Evolutionary conservation across 1,284 basidiomycete species (phyloP), one percentile per base, ranked within the genome.

Genomic region (Agroathelia rolfsii): DNA sequence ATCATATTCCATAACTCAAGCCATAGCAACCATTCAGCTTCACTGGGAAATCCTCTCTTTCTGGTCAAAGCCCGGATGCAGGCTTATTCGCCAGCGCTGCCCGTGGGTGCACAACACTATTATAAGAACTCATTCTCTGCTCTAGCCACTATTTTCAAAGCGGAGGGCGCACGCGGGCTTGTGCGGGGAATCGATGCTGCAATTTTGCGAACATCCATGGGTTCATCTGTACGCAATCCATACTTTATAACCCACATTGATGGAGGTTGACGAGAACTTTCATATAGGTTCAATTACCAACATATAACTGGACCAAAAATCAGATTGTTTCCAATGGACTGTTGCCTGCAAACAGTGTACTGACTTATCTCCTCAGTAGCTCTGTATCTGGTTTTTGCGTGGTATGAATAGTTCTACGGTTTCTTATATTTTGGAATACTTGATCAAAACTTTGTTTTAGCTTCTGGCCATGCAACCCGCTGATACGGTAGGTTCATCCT

Each of bases 21-120:
- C 9, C 21, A 23, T 26, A 36, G 15, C 37, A 24, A 22, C 41
- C 13, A 36, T 17, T 9, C 41, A 87, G 92, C 92, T 0, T 72
- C 79, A 23, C 61, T 95, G 21, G 94, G 94, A 30, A 97, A 94
- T 48, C 94, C 95, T 0, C 64, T 98, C 11, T 98, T 95, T 62
- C 65, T 98, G 32, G 78, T 98, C 53, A 98, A 98, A 62, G 94
- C 94, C 5, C 76, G 94, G 28, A 94, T 97, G 79, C 94, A 98
- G 66, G 92, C 90, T 19, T 95, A 89, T 59, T 93, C 90, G 1
- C 88, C 92, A 12, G 74, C 78, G 20, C 67, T 95, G n/a, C 93
- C 94, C 10, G 88, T 96, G 38, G 93, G 92, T 35, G 72, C 90
- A 10, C 92, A 96, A 50, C 92, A 93, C 56, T 59, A 88, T 50